A percentile compares a stretch with the other conserved stretches of the same genome.
Conservation (phyloP, 1,139 yeast species). For the Yamadazyma oceani region DNA sequence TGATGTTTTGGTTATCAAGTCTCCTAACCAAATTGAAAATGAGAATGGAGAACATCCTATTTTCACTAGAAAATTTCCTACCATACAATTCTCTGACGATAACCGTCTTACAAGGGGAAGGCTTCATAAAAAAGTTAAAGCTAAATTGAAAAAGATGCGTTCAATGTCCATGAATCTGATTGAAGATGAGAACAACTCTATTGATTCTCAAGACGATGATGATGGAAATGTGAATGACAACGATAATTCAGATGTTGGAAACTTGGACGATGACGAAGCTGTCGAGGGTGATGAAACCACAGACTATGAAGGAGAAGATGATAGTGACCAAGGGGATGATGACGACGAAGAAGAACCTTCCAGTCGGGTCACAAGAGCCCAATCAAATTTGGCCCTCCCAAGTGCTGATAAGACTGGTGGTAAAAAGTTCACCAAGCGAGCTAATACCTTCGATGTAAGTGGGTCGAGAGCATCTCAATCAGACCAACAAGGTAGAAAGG, state of each 20-base stretch:
- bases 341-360: constrained; percentile 18
- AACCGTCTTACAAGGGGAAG: constrained; percentile 16
- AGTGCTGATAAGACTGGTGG: constrained; percentile 37
- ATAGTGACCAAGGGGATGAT: constrained; percentile 2
- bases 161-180: constrained; percentile 13
- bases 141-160: constrained; percentile 21
- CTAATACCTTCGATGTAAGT: constrained; percentile 45
- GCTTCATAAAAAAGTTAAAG: constrained; percentile 21
- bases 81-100: constrained; percentile 19
- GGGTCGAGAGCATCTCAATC: constrained; percentile 4
- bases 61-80: constrained; percentile 26
- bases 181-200: constrained; percentile 22
- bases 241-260: constrained; percentile 17
- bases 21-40: constrained; percentile 71
- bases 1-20: constrained; percentile 76
- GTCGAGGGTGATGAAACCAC: constrained; percentile 10
- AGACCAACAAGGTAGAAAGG: background rate
- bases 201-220: constrained; percentile 20
- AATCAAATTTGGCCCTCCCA: constrained; percentile 35
- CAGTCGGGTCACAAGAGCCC: constrained; percentile 26
- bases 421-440: constrained; percentile 36
- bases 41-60: constrained; percentile 32
- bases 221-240: constrained; percentile 12
- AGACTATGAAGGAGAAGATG: constrained; percentile 17
- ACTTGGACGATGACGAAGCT: constrained; percentile 17